Evolutionary conservation across 176 grass and related monocot species (phyloP).

Genomic region (Pontederia paniculata): DNA sequence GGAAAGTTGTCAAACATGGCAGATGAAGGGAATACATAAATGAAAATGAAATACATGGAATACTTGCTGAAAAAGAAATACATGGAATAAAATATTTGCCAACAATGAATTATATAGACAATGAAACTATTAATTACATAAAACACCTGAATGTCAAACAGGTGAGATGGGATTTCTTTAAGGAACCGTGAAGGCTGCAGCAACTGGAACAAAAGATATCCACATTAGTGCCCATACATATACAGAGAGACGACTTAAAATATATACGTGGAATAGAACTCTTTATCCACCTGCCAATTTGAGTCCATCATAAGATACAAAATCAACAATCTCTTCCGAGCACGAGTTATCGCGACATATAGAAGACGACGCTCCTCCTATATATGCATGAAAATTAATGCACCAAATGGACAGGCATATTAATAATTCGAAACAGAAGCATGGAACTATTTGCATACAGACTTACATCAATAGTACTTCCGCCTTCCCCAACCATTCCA

Average conservation of each 20-base stretch:
- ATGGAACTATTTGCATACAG: constrained; percentile 3
- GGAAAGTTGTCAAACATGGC: too few species aligned
- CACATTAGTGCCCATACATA: background rate
- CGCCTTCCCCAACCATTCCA: constrained; percentile 43
- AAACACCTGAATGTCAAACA: constrained; percentile 69
- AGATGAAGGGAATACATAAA: too few species aligned
- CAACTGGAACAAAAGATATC: constrained; percentile 40
- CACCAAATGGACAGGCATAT: constrained; percentile 5
- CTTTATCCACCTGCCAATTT: constrained; percentile 49
- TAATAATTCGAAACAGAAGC: constrained; percentile 11
- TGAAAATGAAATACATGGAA: too few species aligned
- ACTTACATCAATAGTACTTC: constrained; percentile 49
- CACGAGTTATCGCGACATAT: constrained; percentile 92
- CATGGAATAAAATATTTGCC: too few species aligned
- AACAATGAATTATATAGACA: background rate
- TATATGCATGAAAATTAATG: constrained; percentile 16
- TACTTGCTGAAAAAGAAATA: too few species aligned
- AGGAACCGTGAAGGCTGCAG: constrained; percentile 88
- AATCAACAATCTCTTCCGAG: constrained; percentile 78
- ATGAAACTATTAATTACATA: constrained; percentile 13
- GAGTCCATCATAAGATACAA: constrained; percentile 69
- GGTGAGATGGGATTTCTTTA: constrained; percentile 69
- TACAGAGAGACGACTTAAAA: background rate
- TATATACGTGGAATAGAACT: constrained; percentile 18
- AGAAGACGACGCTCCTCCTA: constrained; percentile 91